Evolutionary conservation across 225 moss, liverwort and hornwort genomes (phyloP).

Genomic region (Physcomitrellopsis africana): DNA sequence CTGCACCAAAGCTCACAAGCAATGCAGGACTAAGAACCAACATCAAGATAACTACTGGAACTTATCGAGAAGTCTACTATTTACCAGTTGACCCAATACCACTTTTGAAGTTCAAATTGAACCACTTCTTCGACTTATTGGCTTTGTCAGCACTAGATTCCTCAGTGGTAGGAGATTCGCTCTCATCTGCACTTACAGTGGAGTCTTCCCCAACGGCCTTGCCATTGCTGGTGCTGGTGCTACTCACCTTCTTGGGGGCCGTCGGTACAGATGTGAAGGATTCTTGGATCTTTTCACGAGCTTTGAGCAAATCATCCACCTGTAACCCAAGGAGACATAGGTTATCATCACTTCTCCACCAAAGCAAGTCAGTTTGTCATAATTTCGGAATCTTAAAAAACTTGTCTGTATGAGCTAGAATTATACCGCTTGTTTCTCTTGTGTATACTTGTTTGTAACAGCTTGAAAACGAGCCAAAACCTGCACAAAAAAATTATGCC

Average conservation of each 20-base stretch:
- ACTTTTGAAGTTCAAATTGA: conserved; percentile 73
- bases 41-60: conserved; percentile 16
- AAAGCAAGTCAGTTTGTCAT: not conserved
- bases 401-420: not conserved
- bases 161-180: conserved; percentile 50
- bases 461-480: conserved; percentile 80
- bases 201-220: conserved; percentile 69
- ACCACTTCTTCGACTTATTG: conserved; percentile 86
- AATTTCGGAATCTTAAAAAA: not conserved
- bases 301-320: conserved; percentile 91
- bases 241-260: conserved; percentile 62
- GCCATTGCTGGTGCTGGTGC: conserved; percentile 70
- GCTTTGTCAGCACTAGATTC: conserved; percentile 69
- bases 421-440: conserved; percentile 82
- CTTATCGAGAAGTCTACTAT: conserved; percentile 20
- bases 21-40: conserved; percentile 19
- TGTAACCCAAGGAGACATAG: conserved; percentile 32
- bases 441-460: conserved; percentile 80
- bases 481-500: conserved; percentile 44
- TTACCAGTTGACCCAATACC: conserved; percentile 46
- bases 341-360: too few species aligned
- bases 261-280: conserved; percentile 70
- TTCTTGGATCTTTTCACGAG: conserved; percentile 84
- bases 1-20: conserved; percentile 30
- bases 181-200: conserved; percentile 57